A percentile compares a stretch with the other conserved stretches of the same genome.
Conservation (phyloP, 306 rosid genomes). For the Cicer bijugum region DNA sequence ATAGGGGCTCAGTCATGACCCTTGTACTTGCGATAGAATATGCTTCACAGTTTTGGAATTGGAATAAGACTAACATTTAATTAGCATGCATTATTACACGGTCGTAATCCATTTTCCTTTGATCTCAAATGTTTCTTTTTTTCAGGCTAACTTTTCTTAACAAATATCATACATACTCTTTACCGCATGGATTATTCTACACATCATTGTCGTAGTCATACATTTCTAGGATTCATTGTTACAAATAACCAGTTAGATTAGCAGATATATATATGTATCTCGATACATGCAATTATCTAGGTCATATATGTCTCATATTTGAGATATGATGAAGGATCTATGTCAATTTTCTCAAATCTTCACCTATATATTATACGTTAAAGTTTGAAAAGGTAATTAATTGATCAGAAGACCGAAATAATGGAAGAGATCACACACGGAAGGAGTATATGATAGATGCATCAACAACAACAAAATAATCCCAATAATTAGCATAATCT, state of each 20-base stretch:
- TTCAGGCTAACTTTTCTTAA: slow-evolving; percentile 6
- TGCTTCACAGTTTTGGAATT: background rate
- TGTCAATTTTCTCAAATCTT: slow-evolving; percentile 3
- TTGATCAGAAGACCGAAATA: background rate
- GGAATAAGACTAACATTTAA: background rate
- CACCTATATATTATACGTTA: background rate
- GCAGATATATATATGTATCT: background rate
- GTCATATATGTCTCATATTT: background rate
- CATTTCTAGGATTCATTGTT: slow-evolving; percentile 2
- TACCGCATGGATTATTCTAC: background rate
- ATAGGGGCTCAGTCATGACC: background rate
- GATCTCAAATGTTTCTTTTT: background rate
- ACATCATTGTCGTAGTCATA: background rate
- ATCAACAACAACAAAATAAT: slow-evolving; percentile 10
- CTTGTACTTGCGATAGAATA: background rate
- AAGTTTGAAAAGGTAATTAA: background rate
- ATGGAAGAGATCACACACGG: background rate
- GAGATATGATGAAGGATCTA: background rate
- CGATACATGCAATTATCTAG: slow-evolving; percentile 12
- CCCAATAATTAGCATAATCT: background rate
- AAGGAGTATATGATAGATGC: slow-evolving; percentile 3
- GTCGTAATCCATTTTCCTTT: background rate
- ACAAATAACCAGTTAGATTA: slow-evolving; percentile 2
- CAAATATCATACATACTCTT: slow-evolving; percentile 2
- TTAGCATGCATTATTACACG: background rate